Conservation (phyloP, 805 yeast species). For the Candida pseudofarinosa region DNA sequence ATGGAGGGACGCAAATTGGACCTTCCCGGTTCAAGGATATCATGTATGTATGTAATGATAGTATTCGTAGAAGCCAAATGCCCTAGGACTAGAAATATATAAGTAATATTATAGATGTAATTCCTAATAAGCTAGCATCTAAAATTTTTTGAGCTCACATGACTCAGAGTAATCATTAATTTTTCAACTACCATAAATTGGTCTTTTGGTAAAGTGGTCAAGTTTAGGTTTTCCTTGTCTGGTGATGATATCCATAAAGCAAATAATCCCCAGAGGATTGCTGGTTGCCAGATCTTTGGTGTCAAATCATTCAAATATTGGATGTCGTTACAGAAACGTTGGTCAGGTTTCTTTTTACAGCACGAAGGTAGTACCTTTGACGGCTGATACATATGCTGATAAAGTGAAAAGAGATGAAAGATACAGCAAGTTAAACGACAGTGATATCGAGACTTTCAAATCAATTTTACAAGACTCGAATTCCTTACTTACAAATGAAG, state of each 20-base stretch:
- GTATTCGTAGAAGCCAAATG: conserved; percentile 1
- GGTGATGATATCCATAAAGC: neutral
- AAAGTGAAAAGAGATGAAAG: conserved; percentile 47
- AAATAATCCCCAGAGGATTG: neutral
- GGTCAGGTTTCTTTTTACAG: conserved; percentile 12
- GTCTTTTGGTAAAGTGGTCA: neutral
- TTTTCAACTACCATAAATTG: neutral
- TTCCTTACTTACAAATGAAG: conserved; percentile 49
- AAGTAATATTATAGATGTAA: neutral
- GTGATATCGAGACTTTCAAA: conserved; percentile 60
- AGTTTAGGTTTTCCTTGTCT: neutral
- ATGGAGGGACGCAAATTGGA: conserved; percentile 75
- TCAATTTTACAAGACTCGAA: conserved; percentile 50
- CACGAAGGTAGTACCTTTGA: conserved; percentile 44
- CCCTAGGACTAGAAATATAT: neutral
- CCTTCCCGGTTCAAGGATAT: conserved; percentile 68
- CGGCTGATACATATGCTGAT: conserved; percentile 66
- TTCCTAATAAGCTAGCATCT: neutral
- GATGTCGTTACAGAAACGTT: neutral
- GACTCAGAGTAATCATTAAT: neutral
- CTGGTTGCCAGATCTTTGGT: neutral
- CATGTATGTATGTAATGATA: conserved; percentile 25
- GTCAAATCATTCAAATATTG: neutral
- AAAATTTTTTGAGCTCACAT: neutral
- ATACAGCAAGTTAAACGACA: conserved; percentile 49